Conservation (phyloP, 2,329 filamentous ascomycete species). For the Teratosphaeria gauchensis region DNA sequence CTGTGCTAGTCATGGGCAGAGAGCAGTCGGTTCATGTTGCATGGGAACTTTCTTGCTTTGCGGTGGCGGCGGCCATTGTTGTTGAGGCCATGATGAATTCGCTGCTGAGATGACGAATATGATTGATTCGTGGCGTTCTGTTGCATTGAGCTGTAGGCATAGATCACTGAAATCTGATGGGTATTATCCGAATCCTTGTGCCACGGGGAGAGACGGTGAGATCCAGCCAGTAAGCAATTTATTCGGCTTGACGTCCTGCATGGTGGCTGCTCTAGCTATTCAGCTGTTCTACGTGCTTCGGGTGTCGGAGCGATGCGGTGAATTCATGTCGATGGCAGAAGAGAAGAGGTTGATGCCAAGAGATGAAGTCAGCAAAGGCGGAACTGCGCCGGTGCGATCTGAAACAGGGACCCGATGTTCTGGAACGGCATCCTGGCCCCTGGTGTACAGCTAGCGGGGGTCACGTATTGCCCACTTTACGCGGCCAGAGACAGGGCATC, state of each 20-base stretch:
- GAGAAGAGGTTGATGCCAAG: neutral
- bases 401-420: neutral
- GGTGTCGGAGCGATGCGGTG: neutral
- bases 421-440: neutral
- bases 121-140: neutral
- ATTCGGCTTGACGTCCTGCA: neutral
- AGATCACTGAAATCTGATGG: neutral
- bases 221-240: neutral
- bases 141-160: neutral
- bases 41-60: neutral
- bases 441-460: no score
- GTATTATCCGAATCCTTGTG: neutral
- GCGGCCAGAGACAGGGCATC: neutral
- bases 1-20: neutral
- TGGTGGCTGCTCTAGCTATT: neutral
- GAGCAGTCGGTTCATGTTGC: neutral
- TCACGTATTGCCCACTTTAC: no score
- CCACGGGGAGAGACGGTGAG: neutral
- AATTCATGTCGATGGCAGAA: neutral
- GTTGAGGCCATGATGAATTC: neutral
- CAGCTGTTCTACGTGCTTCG: no score
- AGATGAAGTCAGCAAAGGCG: neutral
- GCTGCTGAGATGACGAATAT: neutral
- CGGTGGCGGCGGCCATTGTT: neutral
- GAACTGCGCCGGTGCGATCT: neutral